Evolutionary conservation across 1,284 basidiomycete species (phyloP).

Genomic region (Cryptococcus sp.): DNA sequence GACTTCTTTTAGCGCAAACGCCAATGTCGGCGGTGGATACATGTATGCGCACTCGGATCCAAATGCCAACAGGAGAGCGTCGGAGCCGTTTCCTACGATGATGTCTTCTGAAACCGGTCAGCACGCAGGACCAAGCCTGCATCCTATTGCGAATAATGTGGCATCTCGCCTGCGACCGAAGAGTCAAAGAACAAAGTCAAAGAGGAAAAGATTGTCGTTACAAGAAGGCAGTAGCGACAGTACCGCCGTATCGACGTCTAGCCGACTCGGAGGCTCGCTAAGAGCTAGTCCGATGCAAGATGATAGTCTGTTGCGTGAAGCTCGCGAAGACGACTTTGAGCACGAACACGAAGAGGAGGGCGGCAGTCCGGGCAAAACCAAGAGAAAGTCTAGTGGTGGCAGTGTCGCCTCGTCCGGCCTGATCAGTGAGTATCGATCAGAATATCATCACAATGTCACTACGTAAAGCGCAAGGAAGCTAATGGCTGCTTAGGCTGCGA

Average conservation of each 20-base stretch:
- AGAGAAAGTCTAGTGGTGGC: conserved; percentile 5
- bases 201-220: conserved; percentile 12
- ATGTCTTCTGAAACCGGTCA: too few relatives aligned
- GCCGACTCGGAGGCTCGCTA: background rate
- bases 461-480: too few relatives aligned
- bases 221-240: background rate
- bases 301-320: too few relatives aligned
- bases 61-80: too few relatives aligned
- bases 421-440: conserved; percentile 10
- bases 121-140: too few relatives aligned
- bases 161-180: background rate
- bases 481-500: conserved; percentile 15
- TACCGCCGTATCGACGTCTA: background rate
- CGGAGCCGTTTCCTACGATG: too few relatives aligned
- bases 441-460: too few relatives aligned
- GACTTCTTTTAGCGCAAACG: too few relatives aligned
- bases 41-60: too few relatives aligned
- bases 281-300: conserved; percentile 11
- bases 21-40: too few relatives aligned
- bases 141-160: too few relatives aligned
- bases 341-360: background rate
- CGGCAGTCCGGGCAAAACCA: background rate
- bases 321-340: too few relatives aligned
- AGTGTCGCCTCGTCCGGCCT: conserved; percentile 7
- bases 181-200: background rate